Evolutionary conservation across 306 rosid genomes (phyloP), one percentile per base, ranked within the genome.

Genomic region (Casuarina glauca): DNA sequence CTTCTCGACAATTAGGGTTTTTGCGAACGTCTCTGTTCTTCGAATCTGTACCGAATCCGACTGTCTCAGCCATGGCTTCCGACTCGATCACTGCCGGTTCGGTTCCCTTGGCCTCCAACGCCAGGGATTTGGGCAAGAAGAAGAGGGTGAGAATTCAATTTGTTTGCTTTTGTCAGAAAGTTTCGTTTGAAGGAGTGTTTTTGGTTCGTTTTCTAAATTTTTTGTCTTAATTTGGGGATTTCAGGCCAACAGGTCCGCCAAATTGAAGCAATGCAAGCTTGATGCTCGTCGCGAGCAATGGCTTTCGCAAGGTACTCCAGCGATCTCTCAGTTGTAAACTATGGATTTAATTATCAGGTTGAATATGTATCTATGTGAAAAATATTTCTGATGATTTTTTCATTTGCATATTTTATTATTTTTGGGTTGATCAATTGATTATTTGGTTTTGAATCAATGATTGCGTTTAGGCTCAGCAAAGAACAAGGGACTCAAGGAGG

Each of bases 251-350:
- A 90, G 94, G 91, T 85, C 95, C 4, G 97, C 99, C 3, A 95
- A 95, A 95, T 87, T 95, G 95, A 95, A 95, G 90, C 98, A 93
- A 86, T 84, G 92, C 75, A 95, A 95, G 87, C 93, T 93, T 74
- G 98, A 95, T 70, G 98, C 90, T 57, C 99, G 99, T 76, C 97
- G 99, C 26, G 99, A 95, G 79, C 99, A 95, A 84, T 95, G 98
- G 99, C 86, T 95, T 48, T 87, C 96, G 43, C 97, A 90, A 86
- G 94, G 99, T 95, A 82, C 9, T 83, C n/a, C 15, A 4, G 49
- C 69, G 60, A 77, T 77, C 80, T 84, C 44, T 66, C 11, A 51
- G 44, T 17, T 51, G 0, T n/a, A 1, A 35, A 17, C 26, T 49
- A 58, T 8, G 48, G 35, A 26, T 6, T 17, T 10, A 66, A 39